phyloP scores from a whole-genome alignment of 495 filamentous ascomycete species.

The Cairneyella variabilis region DNA sequence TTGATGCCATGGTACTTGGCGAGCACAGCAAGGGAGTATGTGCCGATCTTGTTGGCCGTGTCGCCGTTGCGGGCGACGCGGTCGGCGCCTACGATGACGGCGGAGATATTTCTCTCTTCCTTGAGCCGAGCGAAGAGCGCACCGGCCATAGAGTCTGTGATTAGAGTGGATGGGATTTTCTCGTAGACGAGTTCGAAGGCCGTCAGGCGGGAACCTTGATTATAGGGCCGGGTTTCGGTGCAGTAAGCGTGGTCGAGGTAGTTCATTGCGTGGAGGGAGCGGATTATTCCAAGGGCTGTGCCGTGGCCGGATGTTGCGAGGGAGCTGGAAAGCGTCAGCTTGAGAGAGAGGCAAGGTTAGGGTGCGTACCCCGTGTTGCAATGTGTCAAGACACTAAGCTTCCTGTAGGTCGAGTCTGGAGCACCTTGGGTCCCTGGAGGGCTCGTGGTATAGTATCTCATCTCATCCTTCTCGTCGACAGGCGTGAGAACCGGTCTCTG shows the following conservation, averaged over 20 bases:
- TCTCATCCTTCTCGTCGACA: conserved; percentile 35
- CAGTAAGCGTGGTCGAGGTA: conserved; percentile 80
- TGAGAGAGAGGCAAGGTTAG: background rate
- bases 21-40: conserved; percentile 84
- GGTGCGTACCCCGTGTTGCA: conserved; percentile 84
- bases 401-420: conserved; percentile 32
- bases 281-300: conserved; percentile 90
- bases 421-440: conserved; percentile 28
- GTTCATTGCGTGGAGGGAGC: conserved; percentile 64
- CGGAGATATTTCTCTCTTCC: conserved; percentile 59
- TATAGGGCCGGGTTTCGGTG: conserved; percentile 96
- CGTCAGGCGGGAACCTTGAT: conserved; percentile 92
- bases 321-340: conserved; percentile 48
- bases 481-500: conserved; percentile 26
- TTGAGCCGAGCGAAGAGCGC: conserved; percentile 64
- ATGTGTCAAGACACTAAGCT: conserved; percentile 79
- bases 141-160: conserved; percentile 96
- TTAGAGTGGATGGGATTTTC: conserved; percentile 83
- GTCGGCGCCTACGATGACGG: conserved; percentile 91
- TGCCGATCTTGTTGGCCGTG: conserved; percentile 98
- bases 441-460: conserved; percentile 27
- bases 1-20: conserved; percentile 84
- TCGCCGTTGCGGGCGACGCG: conserved; percentile 95
- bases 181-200: conserved; percentile 95
- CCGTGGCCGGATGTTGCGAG: conserved; percentile 96